These are phyloP conservation scores for Suillus americanus DNA, from an alignment of 768 basidiomycete species.

Conservation along the genomic window DNA sequence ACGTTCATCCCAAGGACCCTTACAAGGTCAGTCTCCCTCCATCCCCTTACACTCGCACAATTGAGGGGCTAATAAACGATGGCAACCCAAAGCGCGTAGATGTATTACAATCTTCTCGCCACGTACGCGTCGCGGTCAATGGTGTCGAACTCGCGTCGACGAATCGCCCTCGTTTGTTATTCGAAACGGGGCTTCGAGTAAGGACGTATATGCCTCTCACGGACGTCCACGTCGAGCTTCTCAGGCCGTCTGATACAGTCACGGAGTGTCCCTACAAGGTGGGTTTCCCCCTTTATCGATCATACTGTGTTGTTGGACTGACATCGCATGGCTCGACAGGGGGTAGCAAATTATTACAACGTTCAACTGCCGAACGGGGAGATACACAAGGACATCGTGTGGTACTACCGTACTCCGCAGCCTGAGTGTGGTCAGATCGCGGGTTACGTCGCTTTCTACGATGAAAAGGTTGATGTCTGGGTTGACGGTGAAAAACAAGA, in stretches of 20 bases:
- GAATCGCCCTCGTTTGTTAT: constrained; percentile 50
- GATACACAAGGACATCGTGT: constrained; percentile 49
- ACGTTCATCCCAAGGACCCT: constrained; percentile 63
- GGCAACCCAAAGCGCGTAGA: constrained; percentile 52
- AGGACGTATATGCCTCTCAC: constrained; percentile 63
- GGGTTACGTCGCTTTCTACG: constrained; percentile 59
- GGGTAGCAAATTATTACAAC: constrained; percentile 58
- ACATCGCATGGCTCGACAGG: constrained; percentile 36
- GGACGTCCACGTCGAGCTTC: constrained; percentile 51
- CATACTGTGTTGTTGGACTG: neutral
- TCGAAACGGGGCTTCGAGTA: constrained; percentile 55
- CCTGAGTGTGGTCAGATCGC: constrained; percentile 49
- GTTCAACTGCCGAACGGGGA: constrained; percentile 46
- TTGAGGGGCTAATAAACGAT: neutral
- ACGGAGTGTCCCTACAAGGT: constrained; percentile 70
- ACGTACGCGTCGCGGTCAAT: constrained; percentile 57
- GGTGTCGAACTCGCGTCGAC: constrained; percentile 67
- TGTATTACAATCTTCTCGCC: constrained; percentile 56
- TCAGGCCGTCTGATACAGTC: constrained; percentile 45
- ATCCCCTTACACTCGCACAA: neutral
- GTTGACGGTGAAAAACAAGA: constrained; percentile 55
- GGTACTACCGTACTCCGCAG: constrained; percentile 61
- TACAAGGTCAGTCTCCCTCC: constrained; percentile 50
- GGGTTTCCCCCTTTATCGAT: neutral
- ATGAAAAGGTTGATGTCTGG: constrained; percentile 68